Base-by-base conservation (phyloP, 805 yeast genomes). In the Teunomyces kruisii region DNA sequence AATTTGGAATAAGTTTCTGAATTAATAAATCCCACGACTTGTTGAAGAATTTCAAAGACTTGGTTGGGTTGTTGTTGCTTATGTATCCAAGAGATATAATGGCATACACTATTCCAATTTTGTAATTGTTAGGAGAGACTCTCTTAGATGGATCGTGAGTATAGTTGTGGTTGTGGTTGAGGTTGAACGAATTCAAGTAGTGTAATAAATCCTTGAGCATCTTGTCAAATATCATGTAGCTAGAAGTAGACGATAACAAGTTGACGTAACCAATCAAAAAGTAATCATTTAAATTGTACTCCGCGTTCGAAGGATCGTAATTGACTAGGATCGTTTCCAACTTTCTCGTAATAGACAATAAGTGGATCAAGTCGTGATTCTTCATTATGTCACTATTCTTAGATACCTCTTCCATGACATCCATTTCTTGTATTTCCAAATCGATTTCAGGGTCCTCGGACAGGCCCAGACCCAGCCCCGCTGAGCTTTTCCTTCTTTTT, bases 61-160 rank as follows among this genome's bases (percentile, higher is more conserved):
- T 65, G 9, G 56, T 52, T 29, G 58, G 53, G 42, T 65, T 63
- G 8, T 51, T 43, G 40, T 53, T 54, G 24, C 53, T 46, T 13
- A 65, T 52, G 42, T 64, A 62, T 3, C 83, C 83, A 35, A 76
- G 54, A 9, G 81, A 68, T 3, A 78, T 49, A 1, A 78, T 59
- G 6, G 77, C 61, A 51, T 76, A 75, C 5, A 76, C 59, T 16
- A 75, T 54, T 19, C 69, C 68, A 15, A 61, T 46, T 42, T 70
- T 72, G 47, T 75, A 72, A 42, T 67, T 55, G 42, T 61, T 68
- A 28, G 53, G 55, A 4, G 39, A 54, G 47, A 30, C 43, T 49
- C 10, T 45, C 42, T 22, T 42, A 13, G 24, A 10, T 4, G 40
- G 13, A 6, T 24, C 39, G 10, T 47, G 46, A 9, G 39, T 28